Evolutionary conservation across 352 stramenopile species (phyloP).

Genomic region (Blastocystis sp.): DNA sequence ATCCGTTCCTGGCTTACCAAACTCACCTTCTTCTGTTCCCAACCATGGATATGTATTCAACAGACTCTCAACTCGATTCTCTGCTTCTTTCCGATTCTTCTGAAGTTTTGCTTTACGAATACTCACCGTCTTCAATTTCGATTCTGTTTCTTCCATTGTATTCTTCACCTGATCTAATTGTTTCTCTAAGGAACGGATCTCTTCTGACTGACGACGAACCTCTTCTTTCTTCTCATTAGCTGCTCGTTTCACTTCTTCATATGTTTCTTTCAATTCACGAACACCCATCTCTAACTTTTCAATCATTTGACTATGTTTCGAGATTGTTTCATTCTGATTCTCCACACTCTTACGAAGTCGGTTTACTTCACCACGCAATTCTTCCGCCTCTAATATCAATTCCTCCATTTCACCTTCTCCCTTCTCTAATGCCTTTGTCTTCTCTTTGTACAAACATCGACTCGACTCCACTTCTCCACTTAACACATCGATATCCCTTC

Average conservation of each 20-base stretch:
- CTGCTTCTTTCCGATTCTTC: conserved; percentile 70
- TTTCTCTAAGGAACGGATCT: not conserved
- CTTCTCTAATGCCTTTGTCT: conserved; percentile 70
- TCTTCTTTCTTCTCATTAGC: conserved; percentile 68
- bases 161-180: conserved; percentile 70
- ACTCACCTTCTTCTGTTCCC: conserved; percentile 87
- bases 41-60: conserved; percentile 91
- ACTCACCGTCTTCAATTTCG: not conserved
- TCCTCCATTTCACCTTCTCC: not conserved
- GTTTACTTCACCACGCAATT: conserved; percentile 30
- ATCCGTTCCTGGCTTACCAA: conserved; percentile 87
- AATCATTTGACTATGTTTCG: not conserved
- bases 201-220: conserved; percentile 71
- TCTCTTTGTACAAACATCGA: conserved; percentile 71
- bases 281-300: conserved; percentile 20
- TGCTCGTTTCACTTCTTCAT: not conserved
- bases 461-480: conserved; percentile 64
- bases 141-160: conserved; percentile 67
- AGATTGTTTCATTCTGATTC: not conserved
- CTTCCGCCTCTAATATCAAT: conserved; percentile 48
- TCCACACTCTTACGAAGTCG: not conserved
- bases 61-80: conserved; percentile 80
- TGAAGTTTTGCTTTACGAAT: not conserved
- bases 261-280: conserved; percentile 5
- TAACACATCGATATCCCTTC: conserved; percentile 68